phyloP scores from a whole-genome alignment of 1,284 basidiomycete species.

The Mycosarcoma mackinlayi region DNA sequence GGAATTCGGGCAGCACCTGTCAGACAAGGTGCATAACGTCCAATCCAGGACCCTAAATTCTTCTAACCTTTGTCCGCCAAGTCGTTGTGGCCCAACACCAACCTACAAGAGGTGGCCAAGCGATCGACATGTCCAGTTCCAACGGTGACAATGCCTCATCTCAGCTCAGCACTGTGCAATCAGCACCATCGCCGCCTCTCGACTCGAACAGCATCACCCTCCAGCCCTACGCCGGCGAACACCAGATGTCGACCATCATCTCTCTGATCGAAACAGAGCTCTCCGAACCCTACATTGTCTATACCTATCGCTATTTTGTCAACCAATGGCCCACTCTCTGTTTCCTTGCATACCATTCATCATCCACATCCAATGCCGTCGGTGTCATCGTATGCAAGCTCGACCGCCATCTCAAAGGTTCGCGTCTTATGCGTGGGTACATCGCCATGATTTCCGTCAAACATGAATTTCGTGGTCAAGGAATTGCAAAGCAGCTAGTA shows the following conservation, averaged over 20 bases:
- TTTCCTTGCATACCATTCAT: constrained; percentile 75
- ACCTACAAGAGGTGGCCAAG: no score
- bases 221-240: constrained; percentile 79
- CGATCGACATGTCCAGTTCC: no score
- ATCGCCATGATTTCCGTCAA: constrained; percentile 85
- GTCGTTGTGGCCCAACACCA: no score
- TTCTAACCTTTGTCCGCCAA: no score
- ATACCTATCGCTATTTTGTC: constrained; percentile 78
- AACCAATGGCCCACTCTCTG: constrained; percentile 95
- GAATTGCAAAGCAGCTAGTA: constrained; percentile 68
- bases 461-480: constrained; percentile 70
- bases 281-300: constrained; percentile 95
- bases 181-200: no score
- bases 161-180: no score
- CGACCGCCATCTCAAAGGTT: constrained; percentile 76
- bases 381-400: constrained; percentile 97
- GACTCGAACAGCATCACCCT: constrained; percentile 73
- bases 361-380: background rate
- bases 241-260: constrained; percentile 66
- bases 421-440: constrained; percentile 83
- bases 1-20: background rate
- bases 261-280: constrained; percentile 64
- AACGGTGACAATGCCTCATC: no score
- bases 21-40: constrained; percentile 1
- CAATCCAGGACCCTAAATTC: background rate